Evolutionary conservation across 257 asterid species (phyloP), one percentile per base, ranked within the genome.

Genomic region (Parsonsia alboflavescens): DNA sequence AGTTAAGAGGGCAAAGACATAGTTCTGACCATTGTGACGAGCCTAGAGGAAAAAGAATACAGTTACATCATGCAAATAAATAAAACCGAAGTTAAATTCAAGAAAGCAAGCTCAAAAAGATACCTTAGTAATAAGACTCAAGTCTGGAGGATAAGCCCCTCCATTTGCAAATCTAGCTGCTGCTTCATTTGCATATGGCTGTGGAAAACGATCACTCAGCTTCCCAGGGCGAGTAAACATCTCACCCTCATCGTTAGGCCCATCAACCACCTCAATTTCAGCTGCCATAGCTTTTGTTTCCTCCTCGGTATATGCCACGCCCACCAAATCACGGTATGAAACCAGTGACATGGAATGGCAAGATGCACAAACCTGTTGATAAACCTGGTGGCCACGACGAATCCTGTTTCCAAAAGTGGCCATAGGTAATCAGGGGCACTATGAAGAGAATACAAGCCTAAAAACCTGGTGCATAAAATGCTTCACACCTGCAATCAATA

Each of bases 141-240:
- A 73, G 83, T 91, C 97, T 48, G 97, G 97, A 81, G 97, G 97
- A 83, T 92, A 92, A 78, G 97, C 97, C 65, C 97, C 97, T 75
- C 97, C 97, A 78, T 92, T 90, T 33, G 96, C 97, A 83, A 90
- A 90, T 84, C 97, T 86, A 82, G 97, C 97, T 15, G 97, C 97
- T 56, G 86, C 84, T 79, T 92, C 97, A 78, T 92, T 92, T 57
- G 88, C 11, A 80, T 92, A 92, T 68, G 97, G 97, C 88, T 90
- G 90, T 57, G 96, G 97, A 79, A 91, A 85, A 75, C 93, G 96
- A 71, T 92, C 97, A 36, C 96, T 92, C 78, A 92, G 86, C 86
- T 90, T 92, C 22, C 97, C 97, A 71, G 97, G 96, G 71, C 97
- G 96, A 39, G 93, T 83, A 76, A 85, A 92, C 96, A 90, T 90